phyloP scores from a whole-genome alignment of 352 stramenopile species.

The Phytophthora meadii region DNA sequence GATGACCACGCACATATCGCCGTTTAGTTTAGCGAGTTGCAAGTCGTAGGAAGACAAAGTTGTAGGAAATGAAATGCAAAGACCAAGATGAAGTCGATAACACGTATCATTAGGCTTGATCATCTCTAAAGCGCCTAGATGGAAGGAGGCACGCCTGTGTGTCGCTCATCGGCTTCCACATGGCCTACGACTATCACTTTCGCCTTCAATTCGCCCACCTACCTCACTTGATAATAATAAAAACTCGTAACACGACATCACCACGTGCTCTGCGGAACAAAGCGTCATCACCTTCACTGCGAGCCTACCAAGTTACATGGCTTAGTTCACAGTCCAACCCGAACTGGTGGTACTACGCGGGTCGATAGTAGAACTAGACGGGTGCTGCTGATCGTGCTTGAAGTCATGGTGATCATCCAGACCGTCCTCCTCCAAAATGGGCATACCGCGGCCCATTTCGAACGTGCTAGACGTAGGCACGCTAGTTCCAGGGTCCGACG shows the following conservation, averaged over 20 bases:
- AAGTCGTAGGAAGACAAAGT: slow-evolving; percentile 15
- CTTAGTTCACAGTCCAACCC: slow-evolving; percentile 63
- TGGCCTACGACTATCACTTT: slow-evolving; percentile 3
- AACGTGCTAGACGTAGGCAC: slow-evolving; percentile 54
- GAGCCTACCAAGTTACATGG: slow-evolving; percentile 1
- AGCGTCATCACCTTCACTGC: slow-evolving; percentile 23
- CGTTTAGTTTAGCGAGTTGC: slow-evolving; percentile 30
- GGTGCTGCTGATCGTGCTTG: slow-evolving; percentile 22
- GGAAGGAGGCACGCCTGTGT: not conserved
- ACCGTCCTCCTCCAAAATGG: slow-evolving; percentile 73
- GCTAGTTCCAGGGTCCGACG: slow-evolving; percentile 45
- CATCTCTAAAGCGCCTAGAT: slow-evolving; percentile 23
- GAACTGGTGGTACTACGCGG: slow-evolving; percentile 57
- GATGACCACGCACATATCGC: slow-evolving; percentile 40
- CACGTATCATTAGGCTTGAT: slow-evolving; percentile 28
- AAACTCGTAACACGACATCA: slow-evolving; percentile 29
- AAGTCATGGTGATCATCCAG: slow-evolving; percentile 39
- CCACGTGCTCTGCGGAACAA: slow-evolving; percentile 35
- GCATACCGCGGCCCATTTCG: slow-evolving; percentile 56
- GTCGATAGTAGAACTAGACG: slow-evolving; percentile 28
- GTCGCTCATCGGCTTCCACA: slow-evolving; percentile 11
- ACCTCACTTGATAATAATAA: slow-evolving; percentile 42
- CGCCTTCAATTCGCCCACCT: slow-evolving; percentile 6
- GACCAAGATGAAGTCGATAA: slow-evolving; percentile 19
- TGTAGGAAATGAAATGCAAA: slow-evolving; percentile 23